Evolutionary conservation across 306 rosid species (phyloP), one percentile per base, ranked within the genome.

Genomic region (Lagenaria siceraria): DNA sequence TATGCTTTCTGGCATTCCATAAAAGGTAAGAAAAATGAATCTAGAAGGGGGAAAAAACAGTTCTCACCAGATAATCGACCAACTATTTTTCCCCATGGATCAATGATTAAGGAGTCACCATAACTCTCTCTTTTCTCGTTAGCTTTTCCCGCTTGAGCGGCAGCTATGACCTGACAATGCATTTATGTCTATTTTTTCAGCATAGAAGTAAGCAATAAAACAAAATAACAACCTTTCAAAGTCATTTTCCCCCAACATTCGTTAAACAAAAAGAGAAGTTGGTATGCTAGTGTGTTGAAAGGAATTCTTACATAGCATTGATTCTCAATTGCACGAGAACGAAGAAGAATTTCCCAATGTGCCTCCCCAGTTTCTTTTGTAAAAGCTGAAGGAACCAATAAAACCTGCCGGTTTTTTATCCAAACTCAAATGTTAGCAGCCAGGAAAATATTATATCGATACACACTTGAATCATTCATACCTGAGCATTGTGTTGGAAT

Each of bases 321-420:
- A 82, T 85, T 92, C 84, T 95, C 97, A 83, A 92, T 87, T 84
- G 99, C 99, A 78, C 99, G 96, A 75, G 97, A 92, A 70, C 96
- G 91, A 43, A 95, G 97, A 83, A 95, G 99, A 84, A 89, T 75
- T 89, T 95, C 99, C 99, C 97, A 95, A 77, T 95, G 99, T 24
- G 97, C 99, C 85, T 80, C 88, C 73, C 97, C 99, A 72, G 99
- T 95, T 65, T 83, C 90, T 81, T 78, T 82, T 78, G 99, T 95
- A 86, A 95, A 95, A 55, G 99, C 92, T 65, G 99, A 68, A 72
- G 99, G 99, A 35, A 89, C 93, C 89, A 95, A 80, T 22, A 95
- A 85, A 78, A 95, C 86, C 99, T 95, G 77, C 68, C 75, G 18
- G 53, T 74, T 70, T 82, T n/a, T 42, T 54, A 71, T 72, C n/a